These are phyloP conservation scores for Hydrangea macrophylla DNA, from an alignment of 148 eudicot species.

Conservation along the genomic window DNA sequence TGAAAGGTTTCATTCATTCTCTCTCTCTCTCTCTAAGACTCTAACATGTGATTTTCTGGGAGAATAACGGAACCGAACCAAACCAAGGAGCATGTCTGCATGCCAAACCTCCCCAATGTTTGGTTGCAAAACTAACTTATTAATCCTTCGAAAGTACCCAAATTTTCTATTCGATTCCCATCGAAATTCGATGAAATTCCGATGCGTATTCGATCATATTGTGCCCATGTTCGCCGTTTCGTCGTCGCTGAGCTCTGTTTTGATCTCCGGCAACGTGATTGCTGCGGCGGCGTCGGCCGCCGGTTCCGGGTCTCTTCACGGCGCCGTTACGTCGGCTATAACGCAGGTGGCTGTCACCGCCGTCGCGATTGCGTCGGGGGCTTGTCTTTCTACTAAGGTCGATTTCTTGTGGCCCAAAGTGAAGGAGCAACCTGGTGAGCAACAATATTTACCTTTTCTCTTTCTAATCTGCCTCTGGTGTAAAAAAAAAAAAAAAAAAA, in stretches of 20 bases:
- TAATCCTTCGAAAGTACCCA: conserved; percentile 13
- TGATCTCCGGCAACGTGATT: conserved; percentile 45
- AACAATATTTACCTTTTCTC: too few species aligned
- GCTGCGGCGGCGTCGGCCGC: conserved; percentile 52
- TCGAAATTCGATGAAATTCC: conserved; percentile 21
- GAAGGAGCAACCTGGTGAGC: conserved; percentile 69
- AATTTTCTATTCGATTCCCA: neutral
- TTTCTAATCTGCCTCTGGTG: too few species aligned
- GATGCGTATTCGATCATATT: conserved; percentile 25
- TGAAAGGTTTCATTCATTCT: too few species aligned
- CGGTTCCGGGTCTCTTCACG: conserved; percentile 44
- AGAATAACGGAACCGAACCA: too few species aligned
- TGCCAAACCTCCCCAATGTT: conserved; percentile 24
- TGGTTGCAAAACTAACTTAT: conserved; percentile 11
- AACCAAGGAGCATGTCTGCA: conserved; percentile 16
- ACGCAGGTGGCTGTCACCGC: conserved; percentile 95
- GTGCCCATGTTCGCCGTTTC: conserved; percentile 37
- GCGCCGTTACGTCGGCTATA: conserved; percentile 79
- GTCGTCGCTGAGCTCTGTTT: conserved; percentile 42
- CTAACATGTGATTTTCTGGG: too few species aligned
- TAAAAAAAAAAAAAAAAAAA: too few species aligned
- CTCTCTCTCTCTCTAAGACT: too few species aligned
- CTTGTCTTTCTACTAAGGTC: conserved; percentile 86
- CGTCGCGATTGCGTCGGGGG: conserved; percentile 91
- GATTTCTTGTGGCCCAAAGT: conserved; percentile 83